A percentile compares a stretch with the other conserved stretches of the same genome.
Evolutionary conservation across 192 early-diverging fungal genomes (phyloP).

Genomic region (Coemansia sp.): DNA sequence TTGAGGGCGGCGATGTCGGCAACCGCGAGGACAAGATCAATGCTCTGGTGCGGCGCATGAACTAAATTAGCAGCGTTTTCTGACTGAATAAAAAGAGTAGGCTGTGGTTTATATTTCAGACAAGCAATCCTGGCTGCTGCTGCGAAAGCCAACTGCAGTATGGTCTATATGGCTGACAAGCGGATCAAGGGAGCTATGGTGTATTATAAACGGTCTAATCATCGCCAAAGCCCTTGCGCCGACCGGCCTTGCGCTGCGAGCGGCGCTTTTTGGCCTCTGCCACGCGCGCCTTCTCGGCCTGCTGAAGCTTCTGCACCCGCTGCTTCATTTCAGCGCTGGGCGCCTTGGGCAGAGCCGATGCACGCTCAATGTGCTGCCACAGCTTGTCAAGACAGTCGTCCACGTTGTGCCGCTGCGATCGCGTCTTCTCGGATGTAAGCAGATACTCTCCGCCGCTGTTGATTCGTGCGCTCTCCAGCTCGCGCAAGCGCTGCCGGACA

Average conservation of each 20-base stretch:
- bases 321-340: slow-evolving; percentile 62
- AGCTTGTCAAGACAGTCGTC: slow-evolving; percentile 79
- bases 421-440: slow-evolving; percentile 70
- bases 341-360: slow-evolving; percentile 65
- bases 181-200: background rate
- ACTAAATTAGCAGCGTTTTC: slow-evolving; percentile 59
- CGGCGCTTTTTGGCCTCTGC: slow-evolving; percentile 63
- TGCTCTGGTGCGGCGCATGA: slow-evolving; percentile 92
- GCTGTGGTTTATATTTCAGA: background rate
- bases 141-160: no score
- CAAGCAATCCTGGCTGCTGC: no score
- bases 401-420: slow-evolving; percentile 73
- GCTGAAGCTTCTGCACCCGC: slow-evolving; percentile 60
- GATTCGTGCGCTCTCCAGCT: slow-evolving; percentile 58
- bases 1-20: slow-evolving; percentile 96
- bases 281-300: slow-evolving; percentile 57
- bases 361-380: slow-evolving; percentile 56
- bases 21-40: slow-evolving; percentile 98
- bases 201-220: slow-evolving; percentile 26
- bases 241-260: slow-evolving; percentile 62
- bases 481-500: slow-evolving; percentile 58
- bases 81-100: background rate
- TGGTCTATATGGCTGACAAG: background rate
- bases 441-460: slow-evolving; percentile 73
- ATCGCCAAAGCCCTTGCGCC: slow-evolving; percentile 49